Base-by-base conservation (phyloP, 2,329 filamentous ascomycete genomes). In the Cryphonectria radicalis region DNA sequence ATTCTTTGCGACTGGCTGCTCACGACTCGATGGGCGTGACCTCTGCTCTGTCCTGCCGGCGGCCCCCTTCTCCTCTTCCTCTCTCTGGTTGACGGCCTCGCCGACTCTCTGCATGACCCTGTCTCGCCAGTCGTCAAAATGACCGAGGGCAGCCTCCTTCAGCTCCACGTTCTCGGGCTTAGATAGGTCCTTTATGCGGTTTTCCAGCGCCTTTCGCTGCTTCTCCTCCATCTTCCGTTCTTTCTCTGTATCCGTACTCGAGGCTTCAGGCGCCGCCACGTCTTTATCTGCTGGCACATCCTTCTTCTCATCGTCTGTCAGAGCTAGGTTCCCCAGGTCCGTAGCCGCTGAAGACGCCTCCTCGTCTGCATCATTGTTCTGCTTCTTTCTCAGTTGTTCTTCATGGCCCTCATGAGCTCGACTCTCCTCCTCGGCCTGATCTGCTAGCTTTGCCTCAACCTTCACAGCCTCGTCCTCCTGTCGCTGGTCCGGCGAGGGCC, bases 121-220 rank as follows among this genome's bases (percentile, higher is more conserved):
- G 35, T 89, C 86, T 70, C 90, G 86, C 95, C 95, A 97, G n/a
- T 90, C 87, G 73, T 94, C 90, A 76, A 95, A 93, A 76, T 93
- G 88, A 59, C 85, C 82, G 19, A 96, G 80, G 1, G 92, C 89
- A 7, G 88, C 88, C 42, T 77, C 78, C 43, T 85, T 81, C 22
- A 88, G 76, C 32, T 75, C 77, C 59, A 79, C 55, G 7, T 83
- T 77, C 22, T 78, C 78, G 22, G 78, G 77, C 63, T 75, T 77
- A 32, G 78, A 73, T 25, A 74, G 74, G 11, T 73, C 70, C 28
- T 68, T 60, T 22, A 63, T 50, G 32, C 60, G 66, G n/a, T 40
- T 69, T 40, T 65, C 74, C 40, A 59, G 64, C 63, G 60, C 74
- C 62, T 71, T 74, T 37, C 55, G 67, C 17, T 63, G 66, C 46